Percentiles rank a stretch among this genome's conserved stretches.
These are phyloP conservation scores for Camillea tinctor DNA, from an alignment of 2,329 filamentous ascomycete species.

Conservation along the genomic window DNA sequence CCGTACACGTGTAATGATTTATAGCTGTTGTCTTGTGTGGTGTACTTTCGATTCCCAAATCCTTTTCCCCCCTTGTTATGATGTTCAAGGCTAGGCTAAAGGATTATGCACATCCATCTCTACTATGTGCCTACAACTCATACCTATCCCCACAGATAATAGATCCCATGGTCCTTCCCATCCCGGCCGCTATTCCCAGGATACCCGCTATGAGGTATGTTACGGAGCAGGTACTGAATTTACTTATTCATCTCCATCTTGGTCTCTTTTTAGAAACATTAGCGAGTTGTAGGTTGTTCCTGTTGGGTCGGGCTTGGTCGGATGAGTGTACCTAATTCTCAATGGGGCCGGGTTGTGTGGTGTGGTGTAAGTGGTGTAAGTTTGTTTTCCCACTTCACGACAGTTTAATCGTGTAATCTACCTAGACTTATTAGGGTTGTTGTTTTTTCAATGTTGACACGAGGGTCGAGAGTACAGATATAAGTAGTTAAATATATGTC, in stretches of 20 bases:
- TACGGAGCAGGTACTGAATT: too few species aligned
- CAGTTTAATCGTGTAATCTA: too few species aligned
- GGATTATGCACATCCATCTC: background rate
- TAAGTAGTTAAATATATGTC: too few species aligned
- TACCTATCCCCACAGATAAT: background rate
- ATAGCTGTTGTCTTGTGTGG: background rate
- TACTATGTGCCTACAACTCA: background rate
- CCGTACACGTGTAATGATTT: background rate
- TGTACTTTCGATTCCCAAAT: background rate
- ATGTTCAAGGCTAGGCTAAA: background rate
- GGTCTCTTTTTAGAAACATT: background rate
- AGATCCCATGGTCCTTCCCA: background rate
- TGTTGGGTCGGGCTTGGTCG: background rate
- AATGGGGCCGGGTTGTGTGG: too few species aligned
- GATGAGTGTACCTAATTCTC: background rate
- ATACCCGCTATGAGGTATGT: too few species aligned
- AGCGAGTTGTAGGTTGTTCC: background rate
- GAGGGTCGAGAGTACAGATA: too few species aligned
- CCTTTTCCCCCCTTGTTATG: background rate
- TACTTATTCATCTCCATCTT: background rate
- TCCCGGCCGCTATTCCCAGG: background rate
- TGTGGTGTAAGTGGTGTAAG: too few species aligned
- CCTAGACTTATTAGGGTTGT: too few species aligned
- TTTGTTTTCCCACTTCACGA: too few species aligned
- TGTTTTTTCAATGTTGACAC: too few species aligned